These are phyloP conservation scores for Talaromyces nanjingensis DNA, from an alignment of 495 filamentous ascomycete species.

Conservation along the genomic window DNA sequence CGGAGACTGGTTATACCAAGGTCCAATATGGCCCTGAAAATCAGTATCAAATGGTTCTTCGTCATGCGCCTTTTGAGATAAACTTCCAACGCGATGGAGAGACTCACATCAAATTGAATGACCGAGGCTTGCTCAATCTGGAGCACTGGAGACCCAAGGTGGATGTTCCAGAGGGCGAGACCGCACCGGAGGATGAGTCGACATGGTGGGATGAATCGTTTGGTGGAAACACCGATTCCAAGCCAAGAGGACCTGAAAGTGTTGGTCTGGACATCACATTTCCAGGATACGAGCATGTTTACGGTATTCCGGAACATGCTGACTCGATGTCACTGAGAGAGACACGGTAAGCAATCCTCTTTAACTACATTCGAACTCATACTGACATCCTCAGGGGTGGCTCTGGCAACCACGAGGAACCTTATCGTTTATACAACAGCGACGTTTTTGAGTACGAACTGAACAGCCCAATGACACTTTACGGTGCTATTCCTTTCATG, in stretches of 20 bases:
- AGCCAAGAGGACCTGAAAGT: conserved; percentile 85
- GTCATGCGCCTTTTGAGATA: conserved; percentile 72
- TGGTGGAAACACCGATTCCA: conserved; percentile 87
- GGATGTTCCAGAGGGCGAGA: conserved; percentile 51
- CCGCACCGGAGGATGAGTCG: conserved; percentile 59
- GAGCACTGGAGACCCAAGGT: conserved; percentile 94
- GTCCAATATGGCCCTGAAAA: conserved; percentile 74
- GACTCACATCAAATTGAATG: conserved; percentile 83
- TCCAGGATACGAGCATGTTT: conserved; percentile 85
- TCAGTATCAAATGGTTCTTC: conserved; percentile 73
- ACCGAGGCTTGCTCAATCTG: conserved; percentile 77
- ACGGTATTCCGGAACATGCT: conserved; percentile 90
- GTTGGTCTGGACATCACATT: conserved; percentile 87
- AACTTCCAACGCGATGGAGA: conserved; percentile 78
- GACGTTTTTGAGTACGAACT: conserved; percentile 98
- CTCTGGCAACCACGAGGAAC: conserved; percentile 74
- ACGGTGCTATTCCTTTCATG: conserved; percentile 94
- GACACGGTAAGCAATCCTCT: conserved; percentile 50
- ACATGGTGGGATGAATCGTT: conserved; percentile 98
- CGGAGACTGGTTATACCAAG: conserved; percentile 55
- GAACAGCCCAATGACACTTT: conserved; percentile 97
- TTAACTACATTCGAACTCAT: background rate
- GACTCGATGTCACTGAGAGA: conserved; percentile 80
- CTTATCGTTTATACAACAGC: conserved; percentile 93
- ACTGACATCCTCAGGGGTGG: conserved; percentile 49